Evolutionary conservation across 2,329 filamentous ascomycete genomes (phyloP).

Genomic region (Coniella vitis): DNA sequence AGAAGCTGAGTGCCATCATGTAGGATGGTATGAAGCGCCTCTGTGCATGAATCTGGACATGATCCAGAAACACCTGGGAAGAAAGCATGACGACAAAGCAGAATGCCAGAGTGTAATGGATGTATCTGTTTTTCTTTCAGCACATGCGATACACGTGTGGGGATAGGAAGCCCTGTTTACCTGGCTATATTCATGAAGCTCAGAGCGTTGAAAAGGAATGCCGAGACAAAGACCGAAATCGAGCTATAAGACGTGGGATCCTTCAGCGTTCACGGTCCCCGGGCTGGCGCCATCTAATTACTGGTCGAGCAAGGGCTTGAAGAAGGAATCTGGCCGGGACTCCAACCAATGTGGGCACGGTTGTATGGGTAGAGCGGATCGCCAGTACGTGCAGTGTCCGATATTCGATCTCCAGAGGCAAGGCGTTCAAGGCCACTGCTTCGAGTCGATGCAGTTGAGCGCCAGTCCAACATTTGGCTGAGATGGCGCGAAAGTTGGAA

Average conservation of each 20-base stretch:
- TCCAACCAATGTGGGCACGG: neutral
- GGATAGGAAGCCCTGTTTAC: neutral
- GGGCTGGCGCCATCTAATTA: neutral
- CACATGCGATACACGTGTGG: neutral
- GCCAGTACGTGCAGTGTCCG: neutral
- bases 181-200: neutral
- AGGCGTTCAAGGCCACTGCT: neutral
- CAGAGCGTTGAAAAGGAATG: neutral
- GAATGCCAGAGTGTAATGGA: slow-evolving; percentile 3
- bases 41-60: neutral
- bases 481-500: too few relatives aligned
- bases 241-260: neutral
- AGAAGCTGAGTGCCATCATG: slow-evolving; percentile 1
- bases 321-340: neutral
- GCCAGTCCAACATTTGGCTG: too few relatives aligned
- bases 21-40: slow-evolving; percentile 5
- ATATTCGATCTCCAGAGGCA: too few relatives aligned
- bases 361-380: neutral
- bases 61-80: neutral
- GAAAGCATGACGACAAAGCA: neutral
- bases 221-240: neutral
- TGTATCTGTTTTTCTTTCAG: neutral
- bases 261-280: neutral
- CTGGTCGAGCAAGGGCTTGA: neutral
- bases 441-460: too few relatives aligned